These are phyloP conservation scores for Sistotremastrum suecicum DNA, from an alignment of 768 basidiomycete species.

Conservation along the genomic window DNA sequence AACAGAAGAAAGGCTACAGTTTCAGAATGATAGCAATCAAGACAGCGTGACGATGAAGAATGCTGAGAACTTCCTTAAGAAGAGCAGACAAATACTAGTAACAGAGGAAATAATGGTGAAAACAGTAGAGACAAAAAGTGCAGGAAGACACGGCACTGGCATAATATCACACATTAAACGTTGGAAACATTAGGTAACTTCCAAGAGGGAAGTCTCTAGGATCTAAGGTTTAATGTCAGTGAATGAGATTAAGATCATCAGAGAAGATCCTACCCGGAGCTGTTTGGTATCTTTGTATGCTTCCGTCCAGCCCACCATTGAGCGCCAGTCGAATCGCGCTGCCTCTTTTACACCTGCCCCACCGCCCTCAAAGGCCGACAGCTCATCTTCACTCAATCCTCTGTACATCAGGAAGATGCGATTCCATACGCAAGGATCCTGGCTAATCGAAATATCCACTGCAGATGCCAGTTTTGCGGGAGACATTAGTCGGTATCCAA, in stretches of 20 bases:
- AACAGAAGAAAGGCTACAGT: too few relatives aligned
- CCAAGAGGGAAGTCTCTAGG: conserved; percentile 65
- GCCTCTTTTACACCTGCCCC: conserved; percentile 75
- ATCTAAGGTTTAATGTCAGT: conserved; percentile 13
- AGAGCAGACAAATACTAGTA: not conserved
- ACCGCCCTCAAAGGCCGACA: conserved; percentile 47
- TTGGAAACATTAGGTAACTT: conserved; percentile 33
- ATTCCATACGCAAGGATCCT: conserved; percentile 69
- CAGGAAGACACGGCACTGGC: not conserved
- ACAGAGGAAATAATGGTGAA: not conserved
- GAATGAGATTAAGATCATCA: too few relatives aligned
- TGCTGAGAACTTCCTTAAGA: too few relatives aligned
- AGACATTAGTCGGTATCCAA: conserved; percentile 79
- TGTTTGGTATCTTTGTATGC: conserved; percentile 57
- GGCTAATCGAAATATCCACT: conserved; percentile 76
- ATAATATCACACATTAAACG: not conserved
- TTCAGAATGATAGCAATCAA: too few relatives aligned
- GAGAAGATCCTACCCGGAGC: conserved; percentile 33
- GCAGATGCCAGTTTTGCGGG: conserved; percentile 70
- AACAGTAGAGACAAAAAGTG: conserved; percentile 2
- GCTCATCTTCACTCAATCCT: conserved; percentile 68
- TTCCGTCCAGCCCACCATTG: conserved; percentile 69
- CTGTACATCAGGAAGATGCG: conserved; percentile 80
- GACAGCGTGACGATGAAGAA: too few relatives aligned
- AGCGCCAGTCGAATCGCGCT: conserved; percentile 67